phyloP scores from a whole-genome alignment of 768 basidiomycete species.

The Tulasnella sp. region DNA sequence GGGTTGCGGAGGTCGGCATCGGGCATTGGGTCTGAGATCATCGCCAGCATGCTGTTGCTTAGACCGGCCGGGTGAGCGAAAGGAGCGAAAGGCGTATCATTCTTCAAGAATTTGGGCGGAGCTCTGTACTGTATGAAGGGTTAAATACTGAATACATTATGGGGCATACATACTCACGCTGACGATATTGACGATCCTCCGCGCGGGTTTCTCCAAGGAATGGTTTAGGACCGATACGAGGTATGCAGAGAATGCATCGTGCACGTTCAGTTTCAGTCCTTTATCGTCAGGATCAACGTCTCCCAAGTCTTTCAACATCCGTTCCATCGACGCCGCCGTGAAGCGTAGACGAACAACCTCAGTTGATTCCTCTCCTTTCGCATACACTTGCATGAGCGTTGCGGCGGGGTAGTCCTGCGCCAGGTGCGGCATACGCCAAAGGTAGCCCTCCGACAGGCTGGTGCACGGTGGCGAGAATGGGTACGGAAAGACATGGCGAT shows the following conservation, averaged over 20 bases:
- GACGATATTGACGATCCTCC: not conserved
- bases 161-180: not conserved
- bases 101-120: not conserved
- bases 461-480: not conserved
- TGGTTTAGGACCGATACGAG: slow-evolving; percentile 2
- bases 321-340: not conserved
- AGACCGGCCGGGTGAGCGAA: slow-evolving; percentile 1
- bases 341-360: not conserved
- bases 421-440: slow-evolving; percentile 7
- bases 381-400: not conserved
- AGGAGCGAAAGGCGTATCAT: not conserved
- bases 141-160: too few relatives aligned
- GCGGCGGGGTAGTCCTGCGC: not conserved
- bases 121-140: not conserved
- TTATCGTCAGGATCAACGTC: not conserved
- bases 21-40: not conserved
- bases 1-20: not conserved
- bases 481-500: slow-evolving; percentile 1
- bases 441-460: not conserved
- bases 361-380: not conserved
- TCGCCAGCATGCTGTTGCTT: slow-evolving; percentile 2
- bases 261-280: not conserved
- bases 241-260: slow-evolving; percentile 8
- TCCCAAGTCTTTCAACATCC: not conserved
- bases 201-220: not conserved